phyloP scores from a whole-genome alignment of 2,329 filamentous ascomycete species.

The Beauveria sp. region DNA sequence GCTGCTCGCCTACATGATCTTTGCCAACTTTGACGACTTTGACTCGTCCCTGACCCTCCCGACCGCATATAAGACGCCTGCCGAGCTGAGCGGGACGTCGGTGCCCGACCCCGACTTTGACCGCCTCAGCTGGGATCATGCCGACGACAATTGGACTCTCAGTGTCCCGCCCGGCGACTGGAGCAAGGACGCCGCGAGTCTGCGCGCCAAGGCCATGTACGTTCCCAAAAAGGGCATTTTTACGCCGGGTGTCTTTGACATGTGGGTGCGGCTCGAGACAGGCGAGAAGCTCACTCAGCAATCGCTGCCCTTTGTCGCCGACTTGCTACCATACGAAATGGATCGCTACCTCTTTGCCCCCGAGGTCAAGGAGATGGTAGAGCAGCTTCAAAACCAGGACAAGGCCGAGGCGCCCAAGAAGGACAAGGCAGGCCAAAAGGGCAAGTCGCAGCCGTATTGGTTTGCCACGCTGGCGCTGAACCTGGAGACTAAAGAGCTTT shows the following conservation, averaged over 20 bases:
- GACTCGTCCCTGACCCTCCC: constrained; percentile 24
- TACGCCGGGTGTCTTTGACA: constrained; percentile 33
- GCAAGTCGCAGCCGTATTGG: constrained; percentile 40
- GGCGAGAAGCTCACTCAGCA: constrained; percentile 55
- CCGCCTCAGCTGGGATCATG: constrained; percentile 2
- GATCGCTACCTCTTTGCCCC: constrained; percentile 43
- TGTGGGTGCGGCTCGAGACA: constrained; percentile 54
- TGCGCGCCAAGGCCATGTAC: constrained; percentile 2
- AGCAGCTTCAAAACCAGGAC: not conserved
- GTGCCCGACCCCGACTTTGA: constrained; percentile 15
- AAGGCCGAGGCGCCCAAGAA: not conserved
- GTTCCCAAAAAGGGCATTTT: constrained; percentile 5
- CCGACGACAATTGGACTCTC: constrained; percentile 17
- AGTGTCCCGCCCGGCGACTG: constrained; percentile 8
- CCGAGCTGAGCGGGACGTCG: constrained; percentile 14
- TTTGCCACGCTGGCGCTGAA: constrained; percentile 66
- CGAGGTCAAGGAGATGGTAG: constrained; percentile 1
- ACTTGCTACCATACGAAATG: constrained; percentile 24
- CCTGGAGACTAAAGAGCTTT: constrained; percentile 62
- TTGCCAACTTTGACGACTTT: constrained; percentile 19
- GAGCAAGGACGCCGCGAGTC: not conserved
- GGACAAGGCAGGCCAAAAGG: constrained; percentile 11
- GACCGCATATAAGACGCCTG: constrained; percentile 19
- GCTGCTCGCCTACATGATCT: constrained; percentile 26
- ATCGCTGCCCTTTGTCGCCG: constrained; percentile 53